phyloP scores from a whole-genome alignment of 2,329 filamentous ascomycete species.

The Fusarium verticillioides region DNA sequence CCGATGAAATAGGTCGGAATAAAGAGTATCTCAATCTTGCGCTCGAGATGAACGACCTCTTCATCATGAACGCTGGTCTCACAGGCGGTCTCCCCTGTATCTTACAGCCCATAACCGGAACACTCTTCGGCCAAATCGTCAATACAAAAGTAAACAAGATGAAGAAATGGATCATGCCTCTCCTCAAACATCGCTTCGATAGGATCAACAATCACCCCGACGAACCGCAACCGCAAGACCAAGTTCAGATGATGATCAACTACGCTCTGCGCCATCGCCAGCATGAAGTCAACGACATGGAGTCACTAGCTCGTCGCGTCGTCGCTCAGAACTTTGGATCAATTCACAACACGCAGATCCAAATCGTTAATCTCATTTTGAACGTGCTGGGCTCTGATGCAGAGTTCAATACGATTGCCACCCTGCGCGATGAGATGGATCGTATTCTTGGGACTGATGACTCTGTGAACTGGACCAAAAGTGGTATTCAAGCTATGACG shows the following conservation, averaged over 20 bases:
- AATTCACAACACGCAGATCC: conserved; percentile 55
- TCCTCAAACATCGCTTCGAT: conserved; percentile 32
- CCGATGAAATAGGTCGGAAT: conserved; percentile 44
- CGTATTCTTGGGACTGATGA: conserved; percentile 44
- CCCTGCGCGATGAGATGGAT: conserved; percentile 52
- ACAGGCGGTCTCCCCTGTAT: conserved; percentile 46
- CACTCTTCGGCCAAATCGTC: conserved; percentile 38
- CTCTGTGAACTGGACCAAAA: conserved; percentile 52
- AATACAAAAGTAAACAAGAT: conserved; percentile 41
- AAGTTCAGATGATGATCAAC: conserved; percentile 55
- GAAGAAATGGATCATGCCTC: conserved; percentile 42
- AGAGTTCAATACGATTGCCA: conserved; percentile 51
- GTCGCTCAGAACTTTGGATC: conserved; percentile 50
- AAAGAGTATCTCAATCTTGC: conserved; percentile 48
- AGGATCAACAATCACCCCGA: conserved; percentile 8
- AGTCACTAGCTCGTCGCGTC: conserved; percentile 48
- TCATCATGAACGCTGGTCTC: conserved; percentile 49
- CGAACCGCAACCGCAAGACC: conserved; percentile 49
- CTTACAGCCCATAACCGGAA: conserved; percentile 49
- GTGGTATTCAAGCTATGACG: conserved; percentile 50
- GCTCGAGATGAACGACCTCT: conserved; percentile 46
- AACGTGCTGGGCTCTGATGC: conserved; percentile 51
- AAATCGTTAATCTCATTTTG: conserved; percentile 53
- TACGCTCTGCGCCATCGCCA: conserved; percentile 53
- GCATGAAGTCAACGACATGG: conserved; percentile 48